Evolutionary conservation across 129 eudicot species (phyloP).

Genomic region (Smallanthus sonchifolius): DNA sequence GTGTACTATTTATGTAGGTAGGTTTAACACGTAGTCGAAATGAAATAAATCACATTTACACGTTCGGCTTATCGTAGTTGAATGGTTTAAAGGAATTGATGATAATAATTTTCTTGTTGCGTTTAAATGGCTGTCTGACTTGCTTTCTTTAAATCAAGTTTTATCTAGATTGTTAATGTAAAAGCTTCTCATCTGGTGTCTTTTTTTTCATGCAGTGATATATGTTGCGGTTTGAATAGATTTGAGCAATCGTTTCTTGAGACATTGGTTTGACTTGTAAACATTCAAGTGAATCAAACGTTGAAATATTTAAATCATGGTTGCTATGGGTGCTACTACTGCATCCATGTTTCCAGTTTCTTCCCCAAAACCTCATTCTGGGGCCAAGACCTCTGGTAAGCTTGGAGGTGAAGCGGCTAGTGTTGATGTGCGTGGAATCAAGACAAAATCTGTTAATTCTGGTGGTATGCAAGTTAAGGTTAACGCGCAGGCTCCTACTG

Average conservation of each 20-base stretch:
- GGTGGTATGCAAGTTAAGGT: constrained; percentile 20
- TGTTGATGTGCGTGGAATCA: constrained; percentile 8
- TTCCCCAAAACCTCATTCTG: constrained; percentile 18
- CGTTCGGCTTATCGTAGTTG: background rate
- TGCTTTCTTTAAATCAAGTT: background rate
- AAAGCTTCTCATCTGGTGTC: background rate
- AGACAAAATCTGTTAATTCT: constrained; percentile 13
- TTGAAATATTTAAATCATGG: constrained; percentile 6
- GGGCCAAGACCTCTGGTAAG: constrained; percentile 9
- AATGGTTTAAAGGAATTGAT: background rate
- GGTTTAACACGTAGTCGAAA: background rate
- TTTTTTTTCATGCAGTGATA: background rate
- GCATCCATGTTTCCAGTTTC: constrained; percentile 11
- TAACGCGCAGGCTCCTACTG: constrained; percentile 9
- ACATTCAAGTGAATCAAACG: background rate
- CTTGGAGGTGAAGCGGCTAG: background rate
- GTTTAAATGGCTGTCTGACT: background rate
- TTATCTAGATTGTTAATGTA: background rate
- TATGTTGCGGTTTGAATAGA: background rate
- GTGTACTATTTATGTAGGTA: background rate
- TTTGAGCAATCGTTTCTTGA: background rate
- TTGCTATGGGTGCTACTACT: constrained; percentile 14
- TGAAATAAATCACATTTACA: background rate
- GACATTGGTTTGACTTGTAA: background rate
- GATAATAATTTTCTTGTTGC: background rate